Percentiles rank a stretch among this genome's conserved stretches.
These are phyloP conservation scores for Tulasnella calospora DNA, from an alignment of 768 basidiomycete species.

Conservation along the genomic window DNA sequence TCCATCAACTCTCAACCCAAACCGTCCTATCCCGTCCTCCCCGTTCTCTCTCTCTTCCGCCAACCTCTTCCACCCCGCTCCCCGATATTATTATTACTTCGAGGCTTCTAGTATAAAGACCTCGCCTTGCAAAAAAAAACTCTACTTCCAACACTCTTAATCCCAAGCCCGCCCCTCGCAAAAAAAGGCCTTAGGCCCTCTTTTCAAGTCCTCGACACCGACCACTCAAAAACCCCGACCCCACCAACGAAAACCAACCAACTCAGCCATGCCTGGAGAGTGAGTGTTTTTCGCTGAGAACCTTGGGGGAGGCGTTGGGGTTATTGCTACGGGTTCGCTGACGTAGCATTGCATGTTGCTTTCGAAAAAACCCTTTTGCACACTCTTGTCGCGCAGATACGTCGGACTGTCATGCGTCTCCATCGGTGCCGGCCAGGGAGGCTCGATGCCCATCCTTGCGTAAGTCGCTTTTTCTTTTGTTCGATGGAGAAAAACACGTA, in stretches of 20 bases:
- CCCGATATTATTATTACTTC: background rate
- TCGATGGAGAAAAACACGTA: background rate
- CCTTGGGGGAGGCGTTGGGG: too few species aligned
- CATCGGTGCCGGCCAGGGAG: slow-evolving; percentile 23
- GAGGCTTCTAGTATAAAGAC: background rate
- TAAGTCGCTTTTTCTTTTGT: background rate
- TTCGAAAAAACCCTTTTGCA: background rate
- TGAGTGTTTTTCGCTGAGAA: background rate
- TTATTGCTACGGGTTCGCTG: slow-evolving; percentile 10
- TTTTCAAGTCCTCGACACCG: background rate
- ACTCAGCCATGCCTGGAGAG: background rate
- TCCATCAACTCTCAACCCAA: background rate
- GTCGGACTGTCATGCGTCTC: slow-evolving; percentile 20
- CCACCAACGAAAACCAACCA: background rate
- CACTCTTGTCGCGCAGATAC: slow-evolving; percentile 16
- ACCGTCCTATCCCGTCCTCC: background rate
- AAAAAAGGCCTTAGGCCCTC: slow-evolving; percentile 5
- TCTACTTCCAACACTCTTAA: background rate
- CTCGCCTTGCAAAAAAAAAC: background rate
- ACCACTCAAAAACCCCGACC: background rate
- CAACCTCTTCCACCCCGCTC: slow-evolving; percentile 7
- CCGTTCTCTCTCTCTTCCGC: slow-evolving; percentile 2
- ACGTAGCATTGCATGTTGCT: background rate
- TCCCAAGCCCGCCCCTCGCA: background rate
- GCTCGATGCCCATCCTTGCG: slow-evolving; percentile 27